Conservation (phyloP, 1,284 basidiomycete species). For the Heterobasidion parviporum region DNA sequence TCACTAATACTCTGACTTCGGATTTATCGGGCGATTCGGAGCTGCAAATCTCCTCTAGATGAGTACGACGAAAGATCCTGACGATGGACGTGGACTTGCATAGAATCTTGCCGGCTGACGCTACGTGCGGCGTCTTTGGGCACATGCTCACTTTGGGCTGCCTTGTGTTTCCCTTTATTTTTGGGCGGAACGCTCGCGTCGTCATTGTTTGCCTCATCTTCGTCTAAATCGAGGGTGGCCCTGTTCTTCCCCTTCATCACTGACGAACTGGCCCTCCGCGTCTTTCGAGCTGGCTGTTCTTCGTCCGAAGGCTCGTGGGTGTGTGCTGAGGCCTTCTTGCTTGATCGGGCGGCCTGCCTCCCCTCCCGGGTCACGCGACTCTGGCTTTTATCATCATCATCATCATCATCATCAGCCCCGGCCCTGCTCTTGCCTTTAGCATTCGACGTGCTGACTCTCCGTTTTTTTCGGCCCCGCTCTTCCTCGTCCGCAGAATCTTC, state of each 20-base stretch:
- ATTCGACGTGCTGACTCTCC: conserved; percentile 6
- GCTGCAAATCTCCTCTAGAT: background rate
- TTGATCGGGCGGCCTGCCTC: background rate
- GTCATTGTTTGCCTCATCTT: too few relatives aligned
- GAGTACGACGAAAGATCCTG: background rate
- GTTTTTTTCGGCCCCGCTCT: conserved; percentile 10
- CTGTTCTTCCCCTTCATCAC: background rate
- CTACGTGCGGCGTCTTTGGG: background rate
- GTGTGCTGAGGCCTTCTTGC: background rate
- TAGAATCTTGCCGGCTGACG: background rate
- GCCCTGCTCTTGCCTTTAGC: conserved; percentile 13
- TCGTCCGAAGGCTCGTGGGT: background rate
- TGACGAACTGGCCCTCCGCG: background rate
- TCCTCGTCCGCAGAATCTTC: conserved; percentile 15
- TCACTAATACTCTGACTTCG: conserved; percentile 31
- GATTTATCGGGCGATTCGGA: background rate
- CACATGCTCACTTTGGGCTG: background rate
- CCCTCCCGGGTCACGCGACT: background rate
- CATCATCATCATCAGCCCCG: background rate
- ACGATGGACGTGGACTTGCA: background rate
- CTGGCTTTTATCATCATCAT: background rate
- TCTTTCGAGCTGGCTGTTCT: background rate
- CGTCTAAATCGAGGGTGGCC: background rate
- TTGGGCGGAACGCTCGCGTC: too few relatives aligned
- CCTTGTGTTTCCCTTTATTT: background rate